Percentiles rank a stretch among this genome's conserved stretches.
Conservation (phyloP, 2,329 filamentous ascomycete genomes). For the Ophiosphaerella korrae region DNA sequence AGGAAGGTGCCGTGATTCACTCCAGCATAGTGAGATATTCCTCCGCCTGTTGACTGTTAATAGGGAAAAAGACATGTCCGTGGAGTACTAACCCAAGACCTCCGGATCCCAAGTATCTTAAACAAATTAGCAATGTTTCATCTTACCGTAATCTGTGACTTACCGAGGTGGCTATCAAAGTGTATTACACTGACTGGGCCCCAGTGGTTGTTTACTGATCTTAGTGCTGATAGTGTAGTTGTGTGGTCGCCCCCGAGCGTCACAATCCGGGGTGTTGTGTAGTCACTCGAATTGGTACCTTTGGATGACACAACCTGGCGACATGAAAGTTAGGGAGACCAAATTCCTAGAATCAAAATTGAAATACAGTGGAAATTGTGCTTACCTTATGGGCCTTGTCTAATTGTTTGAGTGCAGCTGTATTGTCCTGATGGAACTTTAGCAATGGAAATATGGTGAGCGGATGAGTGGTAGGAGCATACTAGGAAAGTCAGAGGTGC, state of each 20-base stretch:
- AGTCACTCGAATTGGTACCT: constrained; percentile 52
- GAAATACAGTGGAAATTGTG: neutral
- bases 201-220: constrained; percentile 58
- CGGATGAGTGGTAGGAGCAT: neutral
- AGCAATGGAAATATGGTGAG: neutral
- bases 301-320: constrained; percentile 53
- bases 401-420: constrained; percentile 59
- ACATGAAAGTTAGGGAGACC: neutral
- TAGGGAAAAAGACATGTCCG: neutral
- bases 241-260: constrained; percentile 63
- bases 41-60: constrained; percentile 52
- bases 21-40: constrained; percentile 64
- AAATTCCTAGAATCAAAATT: neutral
- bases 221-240: constrained; percentile 58
- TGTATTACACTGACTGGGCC: constrained; percentile 63
- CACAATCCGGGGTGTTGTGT: constrained; percentile 56
- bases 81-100: constrained; percentile 51
- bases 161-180: constrained; percentile 60
- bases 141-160: neutral
- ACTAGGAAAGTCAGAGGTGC: constrained; percentile 57
- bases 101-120: constrained; percentile 62
- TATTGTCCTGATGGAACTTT: constrained; percentile 53
- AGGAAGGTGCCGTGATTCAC: constrained; percentile 67
- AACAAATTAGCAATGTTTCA: neutral
- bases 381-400: constrained; percentile 57